Evolutionary conservation across 345 rosid genomes (phyloP), one percentile per base, ranked within the genome.

Genomic region (Laguncularia racemosa): DNA sequence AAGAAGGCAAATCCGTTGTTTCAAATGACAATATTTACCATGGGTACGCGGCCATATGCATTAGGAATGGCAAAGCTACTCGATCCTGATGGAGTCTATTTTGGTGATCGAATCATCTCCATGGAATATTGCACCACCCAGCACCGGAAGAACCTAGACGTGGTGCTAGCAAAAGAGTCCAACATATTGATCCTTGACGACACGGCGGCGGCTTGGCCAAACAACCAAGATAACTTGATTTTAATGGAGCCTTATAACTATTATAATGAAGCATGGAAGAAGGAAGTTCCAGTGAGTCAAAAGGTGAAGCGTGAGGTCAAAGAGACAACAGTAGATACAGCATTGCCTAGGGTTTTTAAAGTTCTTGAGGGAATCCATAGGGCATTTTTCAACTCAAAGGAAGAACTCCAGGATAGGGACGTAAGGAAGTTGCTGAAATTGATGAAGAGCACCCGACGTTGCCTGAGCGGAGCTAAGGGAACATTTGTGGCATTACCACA

Each of bases 361-460:
- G 20, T 53, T n/a, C 57, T 53, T 20, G 14, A 33, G 57, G 57
- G 14, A 53, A 53, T 33, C 44, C 57, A 53, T 44, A 7, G 9
- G 19, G 10, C 8, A 16, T 53, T 16, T 14, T 53, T 53, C 20
- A 8, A 53, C 45, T 12, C 57, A 7, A 16, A 18, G 16, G 40
- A 9, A 33, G 9, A 4, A 33, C 9, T 7, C 9, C 4, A 33
- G 9, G 9, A 33, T 33, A 33, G 9, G 40, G 40, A 33, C 7
- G 40, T 33, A 7, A 33, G 40, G 40, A 7, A 33, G 9, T 9
- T 33, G 40, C 1, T 33, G 40, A 2, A 26, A 26, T 26, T 26
- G 28, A 26, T n/a, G n/a, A n/a, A n/a, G n/a, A n/a, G n/a, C n/a
- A n/a, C n/a, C n/a, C n/a, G n/a, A n/a, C n/a, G n/a, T n/a, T n/a